Evolutionary conservation across 805 yeast genomes (phyloP).

Genomic region (Millerozyma miso): DNA sequence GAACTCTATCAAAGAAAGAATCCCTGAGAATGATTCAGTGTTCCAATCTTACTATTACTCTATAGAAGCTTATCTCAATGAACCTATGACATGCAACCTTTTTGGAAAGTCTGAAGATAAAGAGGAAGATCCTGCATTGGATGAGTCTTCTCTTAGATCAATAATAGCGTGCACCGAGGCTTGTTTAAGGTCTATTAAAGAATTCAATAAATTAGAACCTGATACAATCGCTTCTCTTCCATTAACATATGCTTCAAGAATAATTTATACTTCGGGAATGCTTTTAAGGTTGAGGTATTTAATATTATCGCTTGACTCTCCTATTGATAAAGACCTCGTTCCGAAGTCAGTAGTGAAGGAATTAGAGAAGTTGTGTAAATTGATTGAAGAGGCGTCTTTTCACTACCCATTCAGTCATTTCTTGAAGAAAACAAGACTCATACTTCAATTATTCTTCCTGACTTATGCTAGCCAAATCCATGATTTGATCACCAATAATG

Average conservation of each 20-base stretch:
- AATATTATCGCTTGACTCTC: constrained; percentile 49
- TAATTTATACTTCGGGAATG: constrained; percentile 65
- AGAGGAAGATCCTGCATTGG: constrained; percentile 13
- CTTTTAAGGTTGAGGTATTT: constrained; percentile 53
- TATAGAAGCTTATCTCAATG: constrained; percentile 63
- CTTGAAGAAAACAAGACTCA: constrained; percentile 50
- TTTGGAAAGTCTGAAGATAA: constrained; percentile 11
- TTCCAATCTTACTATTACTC: constrained; percentile 52
- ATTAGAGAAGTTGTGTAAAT: constrained; percentile 24
- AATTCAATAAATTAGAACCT: constrained; percentile 40
- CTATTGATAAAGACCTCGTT: constrained; percentile 40
- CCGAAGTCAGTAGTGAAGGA: constrained; percentile 42
- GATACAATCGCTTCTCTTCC: constrained; percentile 56
- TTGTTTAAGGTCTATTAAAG: constrained; percentile 48
- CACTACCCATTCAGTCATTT: constrained; percentile 40
- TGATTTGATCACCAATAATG: constrained; percentile 21
- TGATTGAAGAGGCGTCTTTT: constrained; percentile 25
- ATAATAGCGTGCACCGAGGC: constrained; percentile 50
- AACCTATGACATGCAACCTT: constrained; percentile 40
- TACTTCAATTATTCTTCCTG: constrained; percentile 55
- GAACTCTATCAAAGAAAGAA: constrained; percentile 31
- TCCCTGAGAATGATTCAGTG: constrained; percentile 36
- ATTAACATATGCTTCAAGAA: constrained; percentile 50
- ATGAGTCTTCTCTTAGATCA: constrained; percentile 32
- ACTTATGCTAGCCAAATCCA: constrained; percentile 56